These are phyloP conservation scores for Boletus fagicola DNA, from an alignment of 768 basidiomycete species.

Conservation along the genomic window DNA sequence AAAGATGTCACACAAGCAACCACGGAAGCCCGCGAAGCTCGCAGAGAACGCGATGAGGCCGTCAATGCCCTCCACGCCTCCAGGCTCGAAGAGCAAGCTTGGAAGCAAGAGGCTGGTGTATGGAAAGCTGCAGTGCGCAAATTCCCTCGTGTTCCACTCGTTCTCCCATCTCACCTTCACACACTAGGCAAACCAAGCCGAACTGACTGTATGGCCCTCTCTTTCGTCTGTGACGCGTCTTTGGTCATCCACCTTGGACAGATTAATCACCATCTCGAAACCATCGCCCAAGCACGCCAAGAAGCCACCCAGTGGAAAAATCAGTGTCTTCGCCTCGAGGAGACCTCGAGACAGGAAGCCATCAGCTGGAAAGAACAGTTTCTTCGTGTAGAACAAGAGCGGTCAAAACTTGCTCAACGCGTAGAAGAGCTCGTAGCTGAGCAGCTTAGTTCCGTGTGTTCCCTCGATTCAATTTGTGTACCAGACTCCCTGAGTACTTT, in stretches of 20 bases:
- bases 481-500: not conserved
- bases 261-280: constrained; percentile 60
- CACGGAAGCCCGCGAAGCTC: constrained; percentile 46
- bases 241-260: constrained; percentile 23
- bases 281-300: constrained; percentile 58
- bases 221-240: not conserved
- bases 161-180: constrained; percentile 7
- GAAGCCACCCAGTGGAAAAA: constrained; percentile 74
- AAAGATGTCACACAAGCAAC: constrained; percentile 49
- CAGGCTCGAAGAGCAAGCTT: constrained; percentile 46
- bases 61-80: constrained; percentile 44
- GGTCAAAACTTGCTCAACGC: constrained; percentile 53
- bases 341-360: constrained; percentile 47
- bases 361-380: constrained; percentile 81
- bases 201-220: constrained; percentile 46
- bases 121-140: constrained; percentile 51
- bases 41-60: constrained; percentile 49
- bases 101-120: constrained; percentile 42
- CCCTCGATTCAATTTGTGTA: not conserved
- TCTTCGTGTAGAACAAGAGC: constrained; percentile 68
- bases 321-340: constrained; percentile 51
- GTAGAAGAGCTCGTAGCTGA: constrained; percentile 59
- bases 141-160: constrained; percentile 7
- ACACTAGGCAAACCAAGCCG: constrained; percentile 51
- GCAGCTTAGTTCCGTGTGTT: constrained; percentile 42